Evolutionary conservation across 768 basidiomycete genomes (phyloP).

Genomic region (Cantharellus anzutake): DNA sequence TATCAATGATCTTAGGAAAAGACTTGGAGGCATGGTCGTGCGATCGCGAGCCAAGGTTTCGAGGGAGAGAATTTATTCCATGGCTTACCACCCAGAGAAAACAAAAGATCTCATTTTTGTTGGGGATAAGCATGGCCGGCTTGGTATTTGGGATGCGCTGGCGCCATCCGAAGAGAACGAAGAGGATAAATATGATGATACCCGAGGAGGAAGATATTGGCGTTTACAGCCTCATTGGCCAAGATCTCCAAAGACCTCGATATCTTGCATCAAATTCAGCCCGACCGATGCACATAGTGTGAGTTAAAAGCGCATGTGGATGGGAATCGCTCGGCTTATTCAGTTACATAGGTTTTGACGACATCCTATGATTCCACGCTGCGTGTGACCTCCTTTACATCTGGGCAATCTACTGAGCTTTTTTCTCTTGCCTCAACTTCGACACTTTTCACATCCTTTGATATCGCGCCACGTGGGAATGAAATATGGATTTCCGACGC

Average conservation of each 20-base stretch:
- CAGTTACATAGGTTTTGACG: constrained; percentile 41
- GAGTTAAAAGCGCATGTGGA: constrained; percentile 12
- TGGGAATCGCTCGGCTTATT: neutral
- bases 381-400: constrained; percentile 50
- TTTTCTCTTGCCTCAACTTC: constrained; percentile 34
- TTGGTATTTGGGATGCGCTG: constrained; percentile 76
- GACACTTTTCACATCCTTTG: constrained; percentile 47
- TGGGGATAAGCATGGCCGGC: constrained; percentile 50
- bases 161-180: constrained; percentile 41
- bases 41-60: constrained; percentile 68
- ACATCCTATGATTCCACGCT: constrained; percentile 69
- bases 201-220: constrained; percentile 53
- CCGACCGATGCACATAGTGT: constrained; percentile 60
- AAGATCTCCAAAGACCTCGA: constrained; percentile 55
- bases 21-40: constrained; percentile 37
- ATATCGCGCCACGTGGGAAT: constrained; percentile 43
- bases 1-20: constrained; percentile 28
- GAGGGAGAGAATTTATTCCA: constrained; percentile 51
- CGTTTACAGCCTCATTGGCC: constrained; percentile 73
- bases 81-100: constrained; percentile 58
- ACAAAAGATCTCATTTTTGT: constrained; percentile 76
- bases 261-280: constrained; percentile 61
- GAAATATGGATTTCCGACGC: constrained; percentile 78
- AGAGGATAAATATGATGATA: constrained; percentile 34
- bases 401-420: constrained; percentile 52